Percentiles rank a stretch among this genome's conserved stretches.
Evolutionary conservation across 345 rosid genomes (phyloP).

Genomic region (Trapa incisa): DNA sequence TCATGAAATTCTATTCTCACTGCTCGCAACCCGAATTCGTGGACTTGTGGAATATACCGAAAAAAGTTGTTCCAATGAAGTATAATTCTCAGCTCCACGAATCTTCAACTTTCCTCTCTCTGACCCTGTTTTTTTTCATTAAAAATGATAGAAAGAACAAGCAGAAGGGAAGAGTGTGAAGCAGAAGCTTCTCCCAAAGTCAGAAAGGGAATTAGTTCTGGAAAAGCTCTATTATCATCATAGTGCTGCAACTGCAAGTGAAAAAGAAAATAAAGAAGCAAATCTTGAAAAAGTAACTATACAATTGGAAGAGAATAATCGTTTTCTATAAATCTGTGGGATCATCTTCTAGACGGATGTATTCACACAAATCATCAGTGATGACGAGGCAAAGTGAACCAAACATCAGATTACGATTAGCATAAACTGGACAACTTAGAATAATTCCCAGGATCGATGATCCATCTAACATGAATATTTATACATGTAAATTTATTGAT

Average conservation of each 20-base stretch:
- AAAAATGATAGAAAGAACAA: neutral
- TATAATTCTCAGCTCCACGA: neutral
- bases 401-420: neutral
- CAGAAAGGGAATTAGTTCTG: neutral
- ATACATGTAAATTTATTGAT: neutral
- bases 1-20: too few species aligned
- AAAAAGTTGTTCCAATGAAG: too few species aligned
- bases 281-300: neutral
- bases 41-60: too few species aligned
- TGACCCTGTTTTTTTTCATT: too few species aligned
- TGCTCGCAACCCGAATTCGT: too few species aligned
- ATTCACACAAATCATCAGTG: neutral
- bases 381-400: neutral
- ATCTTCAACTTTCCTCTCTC: neutral
- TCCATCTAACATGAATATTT: neutral
- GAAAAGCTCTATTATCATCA: neutral
- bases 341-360: neutral
- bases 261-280: neutral
- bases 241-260: neutral
- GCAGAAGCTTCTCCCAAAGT: constrained; percentile 1
- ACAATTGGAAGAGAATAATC: neutral
- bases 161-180: neutral
- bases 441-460: neutral
- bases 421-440: neutral
- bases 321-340: neutral